phyloP scores from a whole-genome alignment of 176 grass and related monocot species.

The Musa schizocarpa region DNA sequence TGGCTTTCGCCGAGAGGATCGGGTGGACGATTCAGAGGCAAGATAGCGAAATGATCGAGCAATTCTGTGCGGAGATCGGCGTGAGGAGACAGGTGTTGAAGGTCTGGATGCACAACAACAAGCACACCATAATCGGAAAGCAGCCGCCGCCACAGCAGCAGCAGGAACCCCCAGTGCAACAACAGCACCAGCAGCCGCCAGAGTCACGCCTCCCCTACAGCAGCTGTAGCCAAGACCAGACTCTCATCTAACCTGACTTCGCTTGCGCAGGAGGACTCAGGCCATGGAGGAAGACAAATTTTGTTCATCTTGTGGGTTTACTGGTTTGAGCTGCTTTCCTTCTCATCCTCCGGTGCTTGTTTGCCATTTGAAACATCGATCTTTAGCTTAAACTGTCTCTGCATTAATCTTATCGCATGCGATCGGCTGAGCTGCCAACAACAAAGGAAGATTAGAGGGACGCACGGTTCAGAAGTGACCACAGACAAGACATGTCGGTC shows the following conservation, averaged over 20 bases:
- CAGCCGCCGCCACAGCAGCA: not conserved
- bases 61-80: constrained; percentile 62
- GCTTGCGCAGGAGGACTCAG: not conserved
- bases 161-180: not conserved
- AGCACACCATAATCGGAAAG: constrained; percentile 36
- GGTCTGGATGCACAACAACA: constrained; percentile 99
- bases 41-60: constrained; percentile 43
- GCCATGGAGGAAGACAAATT: not conserved
- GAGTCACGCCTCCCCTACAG: no score
- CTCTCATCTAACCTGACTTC: no score
- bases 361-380: not conserved
- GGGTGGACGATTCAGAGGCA: constrained; percentile 81
- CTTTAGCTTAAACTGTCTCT: not conserved
- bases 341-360: not conserved
- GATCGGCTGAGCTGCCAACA: no score
- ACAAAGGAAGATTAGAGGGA: no score
- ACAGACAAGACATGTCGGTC: no score
- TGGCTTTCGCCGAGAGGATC: constrained; percentile 62
- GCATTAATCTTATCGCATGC: not conserved
- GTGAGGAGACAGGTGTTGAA: constrained; percentile 74
- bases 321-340: not conserved
- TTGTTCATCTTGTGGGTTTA: not conserved
- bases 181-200: not conserved
- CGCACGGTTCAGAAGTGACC: no score
- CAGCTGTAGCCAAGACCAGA: not conserved